Base-by-base conservation (phyloP, 257 asterid species). In the Rauvolfia tetraphylla region DNA sequence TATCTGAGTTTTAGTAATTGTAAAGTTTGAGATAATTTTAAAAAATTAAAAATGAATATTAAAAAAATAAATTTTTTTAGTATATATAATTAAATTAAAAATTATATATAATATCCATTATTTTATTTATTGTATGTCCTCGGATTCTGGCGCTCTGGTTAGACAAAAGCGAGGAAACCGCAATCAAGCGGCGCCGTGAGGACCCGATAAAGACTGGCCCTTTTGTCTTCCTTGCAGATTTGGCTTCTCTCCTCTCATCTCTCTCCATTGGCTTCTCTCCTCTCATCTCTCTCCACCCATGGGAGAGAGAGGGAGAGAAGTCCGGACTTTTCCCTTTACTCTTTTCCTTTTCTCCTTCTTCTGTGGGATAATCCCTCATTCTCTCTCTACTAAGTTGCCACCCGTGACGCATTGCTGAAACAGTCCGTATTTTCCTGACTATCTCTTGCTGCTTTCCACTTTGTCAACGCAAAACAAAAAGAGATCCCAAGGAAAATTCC, bases 401-500 rank as follows among this genome's bases (percentile, higher is more conserved):
- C 91, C 87, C 93, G 98, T 91, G 97, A 89, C 85, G 42, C 81
- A 63, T 57, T 79, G 66, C 79, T 83, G 56, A 77, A 70, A 51
- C 77, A 59, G 62, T 82, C 77, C 78, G 42, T 71, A 73, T 67
- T 56, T 53, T 18, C 69, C 27, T 81, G 23, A n/a, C n/a, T n/a
- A 59, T 63, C 76, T 73, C 74, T 74, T 41, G 69, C 44, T 82
- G 48, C 83, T 83, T 86, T 72, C 66, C 78, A 75, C 86, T 81
- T 83, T 87, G 87, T 87, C 90, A 87, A 85, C 87, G 59, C 85
- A 46, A 51, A 84, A 87, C 41, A 72, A 53, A 71, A 75, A 79
- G 61, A 48, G 78, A 31, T 56, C 80, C 41, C 39, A 13, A 76
- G 73, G 68, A 87, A 83, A 74, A 79, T 77, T 83, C 76, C 83